Evolutionary conservation across 2,329 filamentous ascomycete species (phyloP).

Genomic region (Exophiala oligosperma): DNA sequence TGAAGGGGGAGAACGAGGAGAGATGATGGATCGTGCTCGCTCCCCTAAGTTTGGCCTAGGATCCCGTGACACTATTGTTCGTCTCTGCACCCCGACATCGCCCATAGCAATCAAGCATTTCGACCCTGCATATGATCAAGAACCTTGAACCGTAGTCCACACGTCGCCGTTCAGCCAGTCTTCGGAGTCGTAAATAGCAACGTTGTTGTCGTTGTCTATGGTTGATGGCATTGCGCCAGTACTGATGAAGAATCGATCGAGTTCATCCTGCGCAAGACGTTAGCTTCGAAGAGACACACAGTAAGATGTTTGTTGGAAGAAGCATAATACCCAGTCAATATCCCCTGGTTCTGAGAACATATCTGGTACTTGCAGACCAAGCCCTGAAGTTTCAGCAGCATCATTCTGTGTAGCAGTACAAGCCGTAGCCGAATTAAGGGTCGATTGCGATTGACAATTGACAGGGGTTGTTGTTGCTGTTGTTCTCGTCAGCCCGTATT

Average conservation of each 20-base stretch:
- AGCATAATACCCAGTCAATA: not conserved
- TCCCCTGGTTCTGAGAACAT: not conserved
- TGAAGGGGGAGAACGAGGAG: too few relatives aligned
- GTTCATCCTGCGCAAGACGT: not conserved
- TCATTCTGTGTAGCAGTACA: not conserved
- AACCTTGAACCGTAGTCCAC: not conserved
- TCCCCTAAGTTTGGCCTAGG: too few relatives aligned
- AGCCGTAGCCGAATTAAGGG: not conserved
- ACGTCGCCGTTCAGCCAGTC: not conserved
- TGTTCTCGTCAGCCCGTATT: not conserved
- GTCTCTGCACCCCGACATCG: too few relatives aligned
- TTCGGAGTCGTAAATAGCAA: not conserved
- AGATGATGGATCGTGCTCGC: too few relatives aligned
- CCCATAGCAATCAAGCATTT: too few relatives aligned
- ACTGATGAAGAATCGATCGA: constrained; percentile 1
- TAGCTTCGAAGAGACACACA: not conserved
- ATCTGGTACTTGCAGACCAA: not conserved
- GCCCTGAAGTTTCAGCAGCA: not conserved
- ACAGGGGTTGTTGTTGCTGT: not conserved
- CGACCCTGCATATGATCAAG: not conserved
- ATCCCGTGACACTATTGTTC: too few relatives aligned
- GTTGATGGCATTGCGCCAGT: not conserved
- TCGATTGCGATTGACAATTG: not conserved
- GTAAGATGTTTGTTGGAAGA: not conserved
- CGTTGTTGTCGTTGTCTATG: not conserved